Base-by-base conservation (phyloP, 352 stramenopile genomes). In the Pythium brassicae region DNA sequence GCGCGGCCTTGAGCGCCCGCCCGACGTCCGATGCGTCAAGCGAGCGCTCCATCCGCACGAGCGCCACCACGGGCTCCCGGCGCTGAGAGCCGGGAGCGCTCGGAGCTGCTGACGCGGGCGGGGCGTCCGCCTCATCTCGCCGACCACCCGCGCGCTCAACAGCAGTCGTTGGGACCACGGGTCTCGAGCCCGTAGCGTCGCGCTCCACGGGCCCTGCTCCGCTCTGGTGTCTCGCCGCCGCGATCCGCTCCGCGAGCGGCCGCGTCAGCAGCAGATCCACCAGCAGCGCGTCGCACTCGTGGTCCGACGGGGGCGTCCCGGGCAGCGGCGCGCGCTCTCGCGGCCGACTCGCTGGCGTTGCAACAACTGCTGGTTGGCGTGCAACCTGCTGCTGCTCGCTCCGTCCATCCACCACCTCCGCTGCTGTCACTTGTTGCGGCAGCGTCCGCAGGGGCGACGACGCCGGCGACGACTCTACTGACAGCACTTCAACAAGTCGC, bases 41-140 rank as follows among this genome's bases (percentile, higher is more conserved):
- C 0, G 72, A 65, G n/a, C 61, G 59, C 27, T 83, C 70, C 66
- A 87, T 69, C 19, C 72, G 65, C n/a, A 87, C 61, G 9, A 70
- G 43, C 2, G 59, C 67, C 27, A 69, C 35, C n/a, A 63, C 37
- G 48, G 47, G 15, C 57, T 40, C 46, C 4, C 47, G 26, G 12
- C 26, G 19, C 9, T 46, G 59, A 57, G 49, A 45, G 50, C 59
- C 17, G 22, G 43, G 10, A n/a, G 52, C 19, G 43, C 52, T 20
- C 12, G 27, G 2, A 8, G 1, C 14, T n/a, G 35, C 14, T 42
- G 35, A n/a, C n/a, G n/a, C n/a, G n/a, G n/a, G n/a, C n/a, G n/a
- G n/a, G n/a, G n/a, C 32, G 32, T 7, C 32, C 14, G 32, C 32
- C 32, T 37, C 32, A 12, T 25, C 40, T 46, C 40, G n/a, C n/a